Percentiles rank a stretch among this genome's conserved stretches.
These are phyloP conservation scores for Mycena kentingensis DNA, from an alignment of 768 basidiomycete genomes.

Conservation along the genomic window DNA sequence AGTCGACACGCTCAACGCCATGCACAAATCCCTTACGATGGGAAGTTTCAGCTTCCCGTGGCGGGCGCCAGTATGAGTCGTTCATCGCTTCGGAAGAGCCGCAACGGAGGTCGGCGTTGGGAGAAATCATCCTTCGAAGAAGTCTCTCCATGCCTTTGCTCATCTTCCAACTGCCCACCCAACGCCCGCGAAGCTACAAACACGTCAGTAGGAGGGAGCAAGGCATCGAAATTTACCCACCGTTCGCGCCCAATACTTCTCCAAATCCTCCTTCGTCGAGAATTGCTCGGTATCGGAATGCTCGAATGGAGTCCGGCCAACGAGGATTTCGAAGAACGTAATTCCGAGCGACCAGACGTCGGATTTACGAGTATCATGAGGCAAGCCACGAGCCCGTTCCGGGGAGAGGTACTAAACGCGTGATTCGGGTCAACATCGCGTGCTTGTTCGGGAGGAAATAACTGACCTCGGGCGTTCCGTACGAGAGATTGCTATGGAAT, in stretches of 20 bases:
- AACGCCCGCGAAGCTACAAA: constrained; percentile 70
- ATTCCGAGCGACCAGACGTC: constrained; percentile 86
- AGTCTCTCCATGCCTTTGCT: constrained; percentile 64
- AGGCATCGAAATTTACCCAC: constrained; percentile 37
- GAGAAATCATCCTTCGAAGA: constrained; percentile 74
- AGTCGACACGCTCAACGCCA: constrained; percentile 6
- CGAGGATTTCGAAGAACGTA: constrained; percentile 92
- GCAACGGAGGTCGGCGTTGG: constrained; percentile 80
- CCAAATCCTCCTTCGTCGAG: constrained; percentile 74
- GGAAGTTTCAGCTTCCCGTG: constrained; percentile 29
- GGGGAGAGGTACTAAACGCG: constrained; percentile 80
- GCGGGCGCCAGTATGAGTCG: constrained; percentile 65
- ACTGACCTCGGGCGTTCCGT: constrained; percentile 88
- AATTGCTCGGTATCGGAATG: constrained; percentile 78
- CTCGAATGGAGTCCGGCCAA: constrained; percentile 92
- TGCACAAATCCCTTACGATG: constrained; percentile 42
- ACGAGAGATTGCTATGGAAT: constrained; percentile 81
- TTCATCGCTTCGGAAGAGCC: constrained; percentile 65
- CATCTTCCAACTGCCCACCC: constrained; percentile 83
- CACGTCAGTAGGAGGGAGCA: neutral
- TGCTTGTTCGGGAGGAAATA: neutral
- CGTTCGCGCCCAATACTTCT: constrained; percentile 86
- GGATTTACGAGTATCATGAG: constrained; percentile 92
- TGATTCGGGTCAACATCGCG: constrained; percentile 8
- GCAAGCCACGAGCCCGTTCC: constrained; percentile 83